A percentile compares a stretch with the other conserved stretches of the same genome.
Evolutionary conservation across 371 early-diverging fungal genomes (phyloP).

Genomic region (Blastocladiella emersonii): DNA sequence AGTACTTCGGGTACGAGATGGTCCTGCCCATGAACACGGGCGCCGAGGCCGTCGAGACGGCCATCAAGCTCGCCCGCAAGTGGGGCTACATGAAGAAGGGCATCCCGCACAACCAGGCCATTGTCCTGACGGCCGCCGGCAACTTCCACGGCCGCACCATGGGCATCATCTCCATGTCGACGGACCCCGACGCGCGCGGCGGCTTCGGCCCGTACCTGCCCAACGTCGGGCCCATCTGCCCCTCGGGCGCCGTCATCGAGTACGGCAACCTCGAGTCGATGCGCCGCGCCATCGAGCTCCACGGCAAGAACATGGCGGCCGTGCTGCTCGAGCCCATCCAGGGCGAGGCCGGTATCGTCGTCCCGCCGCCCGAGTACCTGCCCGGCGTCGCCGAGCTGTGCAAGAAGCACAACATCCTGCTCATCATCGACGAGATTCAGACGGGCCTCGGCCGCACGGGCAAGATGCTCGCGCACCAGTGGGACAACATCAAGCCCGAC

Average conservation of each 20-base stretch:
- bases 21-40: slow-evolving; percentile 97
- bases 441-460: slow-evolving; percentile 94
- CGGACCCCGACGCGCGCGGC: slow-evolving; percentile 69
- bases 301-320: slow-evolving; percentile 71
- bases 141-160: slow-evolving; percentile 98
- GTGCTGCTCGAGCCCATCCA: slow-evolving; percentile 97
- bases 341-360: slow-evolving; percentile 93
- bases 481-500: slow-evolving; percentile 82
- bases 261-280: slow-evolving; percentile 80
- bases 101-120: slow-evolving; percentile 65
- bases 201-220: slow-evolving; percentile 92
- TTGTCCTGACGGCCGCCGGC: slow-evolving; percentile 65
- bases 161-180: slow-evolving; percentile 87
- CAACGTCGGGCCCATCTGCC: slow-evolving; percentile 65
- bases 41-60: slow-evolving; percentile 96
- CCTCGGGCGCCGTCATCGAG: slow-evolving; percentile 49
- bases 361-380: slow-evolving; percentile 88
- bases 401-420: slow-evolving; percentile 89
- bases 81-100: slow-evolving; percentile 92
- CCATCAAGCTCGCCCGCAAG: slow-evolving; percentile 91
- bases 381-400: slow-evolving; percentile 69
- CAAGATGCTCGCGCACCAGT: slow-evolving; percentile 80
- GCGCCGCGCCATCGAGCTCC: slow-evolving; percentile 62
- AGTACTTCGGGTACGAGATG: slow-evolving; percentile 92
- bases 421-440: slow-evolving; percentile 97